A percentile compares a stretch with the other conserved stretches of the same genome.
Evolutionary conservation across 108 stramenopile genomes (phyloP).

Genomic region (Nannochloropsis gaditana): DNA sequence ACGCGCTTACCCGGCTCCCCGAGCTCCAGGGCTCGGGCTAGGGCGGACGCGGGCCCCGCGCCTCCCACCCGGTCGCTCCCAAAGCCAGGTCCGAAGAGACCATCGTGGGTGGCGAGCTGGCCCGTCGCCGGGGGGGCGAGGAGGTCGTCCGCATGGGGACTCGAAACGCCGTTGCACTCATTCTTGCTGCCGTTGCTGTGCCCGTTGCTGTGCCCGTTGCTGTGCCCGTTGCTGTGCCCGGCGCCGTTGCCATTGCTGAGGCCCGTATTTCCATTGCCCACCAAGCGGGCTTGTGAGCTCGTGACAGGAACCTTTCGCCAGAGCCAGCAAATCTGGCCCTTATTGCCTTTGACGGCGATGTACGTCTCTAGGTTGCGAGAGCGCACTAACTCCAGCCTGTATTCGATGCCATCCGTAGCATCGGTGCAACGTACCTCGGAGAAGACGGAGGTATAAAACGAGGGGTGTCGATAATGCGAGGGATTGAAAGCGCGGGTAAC

Average conservation of each 20-base stretch:
- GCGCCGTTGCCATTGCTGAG: neutral
- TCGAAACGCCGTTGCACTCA: no score
- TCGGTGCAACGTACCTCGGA: neutral
- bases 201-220: neutral
- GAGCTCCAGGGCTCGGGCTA: neutral
- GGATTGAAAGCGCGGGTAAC: neutral
- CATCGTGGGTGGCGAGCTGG: conserved; percentile 5
- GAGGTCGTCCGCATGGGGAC: neutral
- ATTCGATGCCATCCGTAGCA: neutral
- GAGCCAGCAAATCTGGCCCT: conserved; percentile 1
- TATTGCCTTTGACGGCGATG: neutral
- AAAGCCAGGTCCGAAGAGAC: neutral
- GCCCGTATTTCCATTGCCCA: neutral
- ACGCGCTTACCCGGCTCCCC: neutral
- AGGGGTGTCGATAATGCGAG: conserved; percentile 7
- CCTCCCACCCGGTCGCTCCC: neutral
- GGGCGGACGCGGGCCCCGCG: neutral
- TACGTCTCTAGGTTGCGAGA: conserved; percentile 14
- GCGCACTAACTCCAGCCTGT: neutral
- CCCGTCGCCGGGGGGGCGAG: neutral
- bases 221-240: neutral
- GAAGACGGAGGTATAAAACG: neutral
- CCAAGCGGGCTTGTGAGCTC: neutral
- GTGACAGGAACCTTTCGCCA: neutral
- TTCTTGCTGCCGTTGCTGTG: neutral